These are phyloP conservation scores for Arachnomyces sp. DNA, from an alignment of 2,329 filamentous ascomycete genomes.

Conservation along the genomic window DNA sequence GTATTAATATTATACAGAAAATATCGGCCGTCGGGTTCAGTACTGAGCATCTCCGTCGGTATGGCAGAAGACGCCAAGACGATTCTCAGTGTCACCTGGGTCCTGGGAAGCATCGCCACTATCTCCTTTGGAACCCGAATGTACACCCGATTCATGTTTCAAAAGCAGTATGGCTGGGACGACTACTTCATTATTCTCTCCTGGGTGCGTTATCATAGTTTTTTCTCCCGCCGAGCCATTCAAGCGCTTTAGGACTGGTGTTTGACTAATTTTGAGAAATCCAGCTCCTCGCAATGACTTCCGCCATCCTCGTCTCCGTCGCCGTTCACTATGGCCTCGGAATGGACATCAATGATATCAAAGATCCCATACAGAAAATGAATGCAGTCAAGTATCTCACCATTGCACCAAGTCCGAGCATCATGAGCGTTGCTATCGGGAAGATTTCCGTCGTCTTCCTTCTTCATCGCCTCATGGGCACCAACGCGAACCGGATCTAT, in stretches of 20 bases:
- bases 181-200: slow-evolving; percentile 2
- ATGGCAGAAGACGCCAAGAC: not conserved
- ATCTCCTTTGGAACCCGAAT: not conserved
- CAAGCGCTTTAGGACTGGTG: too few relatives aligned
- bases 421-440: not conserved
- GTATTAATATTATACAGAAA: too few relatives aligned
- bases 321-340: not conserved
- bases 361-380: not conserved
- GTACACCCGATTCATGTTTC: not conserved
- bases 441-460: slow-evolving; percentile 2
- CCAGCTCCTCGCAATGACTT: not conserved
- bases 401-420: not conserved
- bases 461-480: not conserved
- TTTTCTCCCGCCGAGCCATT: too few relatives aligned
- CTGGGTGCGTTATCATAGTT: not conserved
- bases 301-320: not conserved
- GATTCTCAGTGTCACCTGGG: slow-evolving; percentile 2
- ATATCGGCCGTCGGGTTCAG: too few relatives aligned
- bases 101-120: not conserved
- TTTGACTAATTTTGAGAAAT: too few relatives aligned
- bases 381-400: not conserved
- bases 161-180: slow-evolving; percentile 1
- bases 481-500: not conserved
- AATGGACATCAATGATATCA: not conserved
- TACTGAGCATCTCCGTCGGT: too few relatives aligned